Evolutionary conservation across 345 rosid species (phyloP), one percentile per base, ranked within the genome.

Genomic region (Combretum micranthum): DNA sequence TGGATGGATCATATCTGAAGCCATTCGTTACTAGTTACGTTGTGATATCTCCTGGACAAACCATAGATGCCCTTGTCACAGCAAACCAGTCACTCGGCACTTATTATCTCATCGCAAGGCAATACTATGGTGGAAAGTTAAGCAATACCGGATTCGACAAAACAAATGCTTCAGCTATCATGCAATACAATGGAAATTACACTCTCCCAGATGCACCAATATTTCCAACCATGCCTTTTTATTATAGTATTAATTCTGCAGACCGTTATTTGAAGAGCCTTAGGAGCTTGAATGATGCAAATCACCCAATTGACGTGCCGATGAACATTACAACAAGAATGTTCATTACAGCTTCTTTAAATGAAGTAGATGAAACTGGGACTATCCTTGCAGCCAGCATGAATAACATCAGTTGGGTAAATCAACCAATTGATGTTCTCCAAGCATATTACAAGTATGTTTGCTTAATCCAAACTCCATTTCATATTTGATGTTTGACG

Each of bases 1-100:
- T 44, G 37, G 82, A 77, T 42, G 79, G 56, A 3, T 71, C 72
- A 20, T 76, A 76, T 48, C 20, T 64, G 0, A 72, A 69, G 21
- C 81, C 75, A 0, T 5, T 63, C 12, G 53, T 45, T 4, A 55
- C 66, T 6, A 12, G 55, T 2, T 58, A 61, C 61, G 15, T 72
- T 13, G 49, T 49, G 39, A 64, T 70, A 10, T n/a, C 72, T 12
- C 66, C 77, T 0, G 81, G 81, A 0, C 78, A 73, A 55, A 69
- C 78, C 17, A 55, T 70, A 32, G 75, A 77, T 37, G 66, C 62
- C 25, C 12, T 73, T 20, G 39, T 76, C 18, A 60, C 57, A 1
- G 66, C 76, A 2, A 53, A 69, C 48, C 80, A 65, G 56, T 8
- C 44, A 12, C 65, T 50, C 0, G 53, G 50, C 46, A 44, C 18